phyloP scores from a whole-genome alignment of 768 basidiomycete genomes.

The Clavulina sp. region DNA sequence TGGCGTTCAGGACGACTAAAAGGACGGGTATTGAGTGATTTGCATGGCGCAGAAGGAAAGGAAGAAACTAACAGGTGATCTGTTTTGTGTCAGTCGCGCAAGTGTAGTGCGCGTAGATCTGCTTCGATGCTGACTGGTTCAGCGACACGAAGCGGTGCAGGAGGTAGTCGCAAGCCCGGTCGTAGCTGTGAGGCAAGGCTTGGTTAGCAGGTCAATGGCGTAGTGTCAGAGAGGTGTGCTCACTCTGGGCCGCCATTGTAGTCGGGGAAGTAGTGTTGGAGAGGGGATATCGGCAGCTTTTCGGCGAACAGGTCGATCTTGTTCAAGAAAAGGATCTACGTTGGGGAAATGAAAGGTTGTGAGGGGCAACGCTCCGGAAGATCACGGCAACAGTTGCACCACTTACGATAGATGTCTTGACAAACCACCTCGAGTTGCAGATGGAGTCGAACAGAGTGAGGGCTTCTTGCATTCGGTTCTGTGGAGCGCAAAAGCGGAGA shows the following conservation, averaged over 20 bases:
- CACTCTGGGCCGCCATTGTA: constrained; percentile 4
- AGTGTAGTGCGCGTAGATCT: constrained; percentile 85
- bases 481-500: background rate
- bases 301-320: constrained; percentile 21
- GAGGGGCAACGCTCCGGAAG: background rate
- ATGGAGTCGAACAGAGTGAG: constrained; percentile 23
- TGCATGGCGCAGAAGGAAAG: background rate
- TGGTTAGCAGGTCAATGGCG: too few species aligned
- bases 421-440: constrained; percentile 23
- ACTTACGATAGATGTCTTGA: constrained; percentile 13
- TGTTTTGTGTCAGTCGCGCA: constrained; percentile 89
- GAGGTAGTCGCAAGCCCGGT: constrained; percentile 10
- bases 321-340: constrained; percentile 20
- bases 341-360: background rate
- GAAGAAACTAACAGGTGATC: constrained; percentile 48
- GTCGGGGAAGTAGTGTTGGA: constrained; percentile 5
- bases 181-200: too few species aligned
- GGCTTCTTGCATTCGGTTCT: constrained; percentile 22
- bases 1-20: constrained; percentile 62
- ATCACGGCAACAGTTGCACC: background rate
- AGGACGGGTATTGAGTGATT: background rate
- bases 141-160: constrained; percentile 7
- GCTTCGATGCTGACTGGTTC: constrained; percentile 32
- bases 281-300: constrained; percentile 20
- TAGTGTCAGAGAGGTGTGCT: too few species aligned